These are phyloP conservation scores for Fusarium decemcellulare DNA, from an alignment of 2,329 filamentous ascomycete genomes.

Conservation along the genomic window DNA sequence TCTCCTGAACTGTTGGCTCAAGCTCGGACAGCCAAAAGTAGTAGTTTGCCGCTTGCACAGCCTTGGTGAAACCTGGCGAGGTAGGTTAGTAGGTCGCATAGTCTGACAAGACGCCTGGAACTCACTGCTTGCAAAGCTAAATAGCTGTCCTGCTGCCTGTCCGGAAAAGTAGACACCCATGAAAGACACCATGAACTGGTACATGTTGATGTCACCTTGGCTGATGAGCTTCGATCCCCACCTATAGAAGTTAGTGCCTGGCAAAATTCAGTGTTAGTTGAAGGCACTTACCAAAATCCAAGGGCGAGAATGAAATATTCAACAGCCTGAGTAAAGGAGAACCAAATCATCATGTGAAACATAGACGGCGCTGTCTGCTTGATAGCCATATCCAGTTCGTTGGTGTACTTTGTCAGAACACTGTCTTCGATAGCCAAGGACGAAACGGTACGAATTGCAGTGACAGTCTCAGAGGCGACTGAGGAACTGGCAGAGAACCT, in stretches of 20 bases:
- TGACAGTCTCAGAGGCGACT: constrained; percentile 58
- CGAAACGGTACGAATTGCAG: constrained; percentile 55
- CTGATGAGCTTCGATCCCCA: constrained; percentile 54
- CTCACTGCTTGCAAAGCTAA: constrained; percentile 61
- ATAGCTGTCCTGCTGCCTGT: constrained; percentile 55
- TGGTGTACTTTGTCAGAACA: constrained; percentile 46
- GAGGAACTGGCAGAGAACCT: constrained; percentile 51
- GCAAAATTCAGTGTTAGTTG: background rate
- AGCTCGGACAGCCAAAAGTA: constrained; percentile 57
- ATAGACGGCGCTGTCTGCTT: constrained; percentile 41
- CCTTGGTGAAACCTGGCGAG: constrained; percentile 61
- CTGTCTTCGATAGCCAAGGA: constrained; percentile 57
- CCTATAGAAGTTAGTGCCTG: background rate
- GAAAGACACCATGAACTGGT: constrained; percentile 63
- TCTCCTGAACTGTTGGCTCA: constrained; percentile 15
- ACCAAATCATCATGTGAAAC: constrained; percentile 51
- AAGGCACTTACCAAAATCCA: constrained; percentile 52
- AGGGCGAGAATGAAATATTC: constrained; percentile 54
- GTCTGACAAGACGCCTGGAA: background rate
- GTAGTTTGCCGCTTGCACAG: constrained; percentile 62
- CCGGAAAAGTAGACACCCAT: constrained; percentile 62
- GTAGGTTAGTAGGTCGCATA: background rate
- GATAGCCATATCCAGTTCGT: constrained; percentile 48
- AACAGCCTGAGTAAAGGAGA: constrained; percentile 52
- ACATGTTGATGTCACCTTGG: constrained; percentile 64